Evolutionary conservation across 2,329 filamentous ascomycete genomes (phyloP), one percentile per base, ranked within the genome.

Genomic region (Karstenula rhodostoma): DNA sequence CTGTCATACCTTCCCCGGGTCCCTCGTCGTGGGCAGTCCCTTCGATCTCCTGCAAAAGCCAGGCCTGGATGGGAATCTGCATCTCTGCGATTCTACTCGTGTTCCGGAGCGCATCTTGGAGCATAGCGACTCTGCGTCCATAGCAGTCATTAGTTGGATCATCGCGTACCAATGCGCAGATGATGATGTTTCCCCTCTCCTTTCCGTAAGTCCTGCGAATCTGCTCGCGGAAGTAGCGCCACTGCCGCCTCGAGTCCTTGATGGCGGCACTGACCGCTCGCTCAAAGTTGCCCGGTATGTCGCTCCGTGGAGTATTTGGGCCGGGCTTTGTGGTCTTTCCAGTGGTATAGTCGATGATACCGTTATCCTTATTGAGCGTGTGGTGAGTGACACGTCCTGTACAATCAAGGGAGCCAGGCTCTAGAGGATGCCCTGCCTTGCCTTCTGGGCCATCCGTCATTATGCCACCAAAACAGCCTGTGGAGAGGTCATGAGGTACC

Each of bases 331-430:
- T 64, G 23, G 63, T 66, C 5, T 53, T 51, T 2, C 67, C 68
- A 23, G 61, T 69, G 33, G 63, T 52, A 5, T 59, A 54, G 46
- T 71, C 63, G 32, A 71, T 67, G 9, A 70, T 37, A 0, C 68
- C 68, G 37, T 71, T 69, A 50, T 71, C 68, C 43, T 71, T 71
- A 61, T 71, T 71, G 19, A 71, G 60, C 1, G 67, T 70, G 44
- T 68, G 64, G 44, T 71, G 68, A 29, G 67, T 70, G 46, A 71
- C 64, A 35, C 68, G 67, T 27, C 67, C 66, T 6, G 63, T 66
- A 51, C 68, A 71, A 25, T 69, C 68, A 13, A 68, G 63, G 3
- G 68, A 71, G 6, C 68, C 68, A 19, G 68, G 68, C 48, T 70
- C 68, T 13, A 70, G 61, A 3, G 68, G 68, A 52, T 70, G 67